Percentiles rank a stretch among this genome's conserved stretches.
These are phyloP conservation scores for Microsporum canis DNA, from an alignment of 2,329 filamentous ascomycete species.

Conservation along the genomic window DNA sequence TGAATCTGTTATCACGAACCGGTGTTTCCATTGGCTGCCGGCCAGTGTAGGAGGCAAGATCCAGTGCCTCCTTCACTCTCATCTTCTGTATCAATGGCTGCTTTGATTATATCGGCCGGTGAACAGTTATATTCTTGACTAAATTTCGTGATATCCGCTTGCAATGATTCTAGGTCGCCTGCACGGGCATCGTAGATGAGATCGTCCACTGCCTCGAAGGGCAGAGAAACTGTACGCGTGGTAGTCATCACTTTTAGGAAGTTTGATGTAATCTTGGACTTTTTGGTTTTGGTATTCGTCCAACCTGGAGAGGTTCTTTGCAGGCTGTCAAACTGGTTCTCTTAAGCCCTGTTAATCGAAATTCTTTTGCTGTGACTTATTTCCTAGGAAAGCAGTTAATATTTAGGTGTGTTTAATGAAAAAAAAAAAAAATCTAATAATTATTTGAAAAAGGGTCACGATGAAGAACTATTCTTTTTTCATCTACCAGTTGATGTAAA, in stretches of 20 bases:
- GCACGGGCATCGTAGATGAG: conserved; percentile 75
- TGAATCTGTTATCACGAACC: conserved; percentile 44
- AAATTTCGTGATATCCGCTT: conserved; percentile 47
- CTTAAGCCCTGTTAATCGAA: neutral
- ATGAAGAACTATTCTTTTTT: neutral
- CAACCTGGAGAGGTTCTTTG: neutral
- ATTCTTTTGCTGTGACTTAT: neutral
- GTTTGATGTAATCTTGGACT: neutral
- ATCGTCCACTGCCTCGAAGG: conserved; percentile 78
- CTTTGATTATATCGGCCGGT: conserved; percentile 53
- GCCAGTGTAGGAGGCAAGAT: conserved; percentile 63
- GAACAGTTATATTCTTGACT: conserved; percentile 50
- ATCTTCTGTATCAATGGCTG: conserved; percentile 61
- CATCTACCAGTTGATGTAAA: neutral
- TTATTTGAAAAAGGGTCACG: neutral
- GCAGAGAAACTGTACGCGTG: conserved; percentile 33
- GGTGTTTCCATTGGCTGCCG: conserved; percentile 75
- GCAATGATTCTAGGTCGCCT: conserved; percentile 62
- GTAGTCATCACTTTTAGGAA: neutral
- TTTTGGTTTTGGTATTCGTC: neutral
- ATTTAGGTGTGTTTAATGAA: neutral
- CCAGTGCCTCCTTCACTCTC: conserved; percentile 54
- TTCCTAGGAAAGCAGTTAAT: neutral
- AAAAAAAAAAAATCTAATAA: neutral
- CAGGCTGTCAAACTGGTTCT: neutral